Percentiles rank a stretch among this genome's conserved stretches.
phyloP scores from a whole-genome alignment of 1,139 yeast genomes.

The Eremothecium cymbalariae region DNA sequence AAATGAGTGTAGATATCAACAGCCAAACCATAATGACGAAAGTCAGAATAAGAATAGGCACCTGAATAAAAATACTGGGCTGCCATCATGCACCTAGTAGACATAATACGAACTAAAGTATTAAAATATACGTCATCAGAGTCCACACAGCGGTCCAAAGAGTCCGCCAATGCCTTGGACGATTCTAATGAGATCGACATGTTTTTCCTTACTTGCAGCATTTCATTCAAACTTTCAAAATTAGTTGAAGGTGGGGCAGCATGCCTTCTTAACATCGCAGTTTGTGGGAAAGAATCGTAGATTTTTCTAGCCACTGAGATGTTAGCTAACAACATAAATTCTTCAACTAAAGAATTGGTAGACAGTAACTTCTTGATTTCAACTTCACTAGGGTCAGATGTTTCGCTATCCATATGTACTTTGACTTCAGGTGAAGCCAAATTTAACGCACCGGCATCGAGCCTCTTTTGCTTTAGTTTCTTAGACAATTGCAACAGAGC shows the following conservation, averaged over 20 bases:
- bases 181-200: constrained; percentile 72
- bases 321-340: constrained; percentile 95
- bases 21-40: constrained; percentile 94
- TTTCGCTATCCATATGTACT: constrained; percentile 94
- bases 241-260: constrained; percentile 93
- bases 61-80: constrained; percentile 97
- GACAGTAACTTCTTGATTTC: constrained; percentile 82
- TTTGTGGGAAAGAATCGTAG: constrained; percentile 89
- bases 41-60: constrained; percentile 86
- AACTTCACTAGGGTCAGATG: constrained; percentile 93
- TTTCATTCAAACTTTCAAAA: constrained; percentile 81
- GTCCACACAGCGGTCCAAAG: constrained; percentile 81
- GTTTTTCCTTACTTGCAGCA: constrained; percentile 78
- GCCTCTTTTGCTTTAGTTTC: constrained; percentile 72
- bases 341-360: constrained; percentile 94
- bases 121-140: constrained; percentile 82
- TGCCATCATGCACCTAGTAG: constrained; percentile 98
- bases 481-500: constrained; percentile 69
- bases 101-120: constrained; percentile 90
- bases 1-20: constrained; percentile 97
- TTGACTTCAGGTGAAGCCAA: constrained; percentile 97
- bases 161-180: constrained; percentile 88
- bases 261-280: constrained; percentile 96
- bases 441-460: constrained; percentile 94
- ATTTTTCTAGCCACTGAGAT: constrained; percentile 92